Evolutionary conservation across 1,284 basidiomycete species (phyloP).

Genomic region (Ganoderma leucocontextum): DNA sequence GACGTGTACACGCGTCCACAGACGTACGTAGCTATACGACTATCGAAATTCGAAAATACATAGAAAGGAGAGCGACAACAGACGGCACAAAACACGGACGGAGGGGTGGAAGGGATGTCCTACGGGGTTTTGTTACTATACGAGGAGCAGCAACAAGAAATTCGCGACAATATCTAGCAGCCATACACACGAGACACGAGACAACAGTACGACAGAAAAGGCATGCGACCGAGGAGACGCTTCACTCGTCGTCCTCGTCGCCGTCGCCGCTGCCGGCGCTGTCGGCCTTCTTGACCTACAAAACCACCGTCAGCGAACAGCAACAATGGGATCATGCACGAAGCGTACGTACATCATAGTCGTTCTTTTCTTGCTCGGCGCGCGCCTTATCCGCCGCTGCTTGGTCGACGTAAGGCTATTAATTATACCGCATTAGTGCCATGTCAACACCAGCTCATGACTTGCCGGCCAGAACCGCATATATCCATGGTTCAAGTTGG

Average conservation of each 20-base stretch:
- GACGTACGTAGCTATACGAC: constrained; percentile 35
- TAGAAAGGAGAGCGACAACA: constrained; percentile 18
- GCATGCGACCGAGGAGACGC: constrained; percentile 19
- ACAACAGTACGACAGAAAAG: constrained; percentile 19
- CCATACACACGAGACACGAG: constrained; percentile 22
- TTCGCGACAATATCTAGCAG: constrained; percentile 29
- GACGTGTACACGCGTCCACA: constrained; percentile 28
- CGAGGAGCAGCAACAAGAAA: constrained; percentile 27
- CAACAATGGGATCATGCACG: not conserved
- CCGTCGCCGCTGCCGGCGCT: constrained; percentile 60
- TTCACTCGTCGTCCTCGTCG: constrained; percentile 64
- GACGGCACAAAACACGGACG: constrained; percentile 3
- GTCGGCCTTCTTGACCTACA: constrained; percentile 54
- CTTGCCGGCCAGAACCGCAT: not conserved
- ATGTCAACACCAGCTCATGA: constrained; percentile 1
- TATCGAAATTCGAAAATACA: constrained; percentile 32
- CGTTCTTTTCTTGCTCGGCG: constrained; percentile 83
- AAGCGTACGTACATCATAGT: constrained; percentile 65
- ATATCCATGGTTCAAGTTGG: not conserved
- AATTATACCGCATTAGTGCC: constrained; percentile 21
- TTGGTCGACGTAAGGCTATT: constrained; percentile 90
- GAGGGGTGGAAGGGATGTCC: constrained; percentile 19
- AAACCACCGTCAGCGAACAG: constrained; percentile 22
- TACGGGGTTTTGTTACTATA: constrained; percentile 34
- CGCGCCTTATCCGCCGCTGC: constrained; percentile 88